Evolutionary conservation across 495 filamentous ascomycete genomes (phyloP).

Genomic region (Podospora conica): DNA sequence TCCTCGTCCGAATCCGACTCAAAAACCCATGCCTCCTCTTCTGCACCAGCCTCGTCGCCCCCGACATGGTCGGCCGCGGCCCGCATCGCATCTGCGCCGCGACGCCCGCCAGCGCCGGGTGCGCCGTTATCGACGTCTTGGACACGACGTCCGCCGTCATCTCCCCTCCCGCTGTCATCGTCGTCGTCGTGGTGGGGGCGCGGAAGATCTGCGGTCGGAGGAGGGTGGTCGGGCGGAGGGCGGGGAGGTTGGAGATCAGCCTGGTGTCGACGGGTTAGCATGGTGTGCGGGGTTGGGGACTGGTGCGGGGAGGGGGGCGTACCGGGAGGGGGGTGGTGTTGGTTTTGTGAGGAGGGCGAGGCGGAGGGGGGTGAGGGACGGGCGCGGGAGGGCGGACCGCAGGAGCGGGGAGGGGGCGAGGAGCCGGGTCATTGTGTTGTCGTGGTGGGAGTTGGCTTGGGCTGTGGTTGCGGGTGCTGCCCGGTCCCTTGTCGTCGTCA

Average conservation of each 20-base stretch:
- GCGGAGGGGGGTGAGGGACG: background rate
- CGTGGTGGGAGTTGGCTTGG: no score
- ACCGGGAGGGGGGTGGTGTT: background rate
- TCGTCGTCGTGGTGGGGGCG: background rate
- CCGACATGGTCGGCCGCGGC: constrained; percentile 39
- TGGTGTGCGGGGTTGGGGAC: background rate
- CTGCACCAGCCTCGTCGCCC: constrained; percentile 39
- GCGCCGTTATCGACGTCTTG: constrained; percentile 28
- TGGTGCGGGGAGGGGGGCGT: background rate
- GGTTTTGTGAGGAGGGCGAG: background rate
- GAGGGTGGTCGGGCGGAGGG: background rate
- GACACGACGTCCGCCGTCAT: constrained; percentile 30
- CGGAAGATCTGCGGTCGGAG: background rate
- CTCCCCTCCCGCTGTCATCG: background rate
- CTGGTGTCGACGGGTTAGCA: background rate
- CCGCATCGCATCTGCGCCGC: constrained; percentile 40
- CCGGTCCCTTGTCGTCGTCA: background rate
- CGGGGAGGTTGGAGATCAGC: background rate
- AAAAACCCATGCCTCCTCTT: constrained; percentile 44
- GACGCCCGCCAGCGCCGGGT: constrained; percentile 34
- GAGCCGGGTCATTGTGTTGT: background rate
- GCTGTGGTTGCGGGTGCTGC: background rate
- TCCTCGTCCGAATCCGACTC: constrained; percentile 32
- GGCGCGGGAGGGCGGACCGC: background rate
- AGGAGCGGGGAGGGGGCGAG: background rate